These are phyloP conservation scores for Pleurozium schreberi DNA, from an alignment of 225 moss, liverwort and hornwort genomes.

Conservation along the genomic window DNA sequence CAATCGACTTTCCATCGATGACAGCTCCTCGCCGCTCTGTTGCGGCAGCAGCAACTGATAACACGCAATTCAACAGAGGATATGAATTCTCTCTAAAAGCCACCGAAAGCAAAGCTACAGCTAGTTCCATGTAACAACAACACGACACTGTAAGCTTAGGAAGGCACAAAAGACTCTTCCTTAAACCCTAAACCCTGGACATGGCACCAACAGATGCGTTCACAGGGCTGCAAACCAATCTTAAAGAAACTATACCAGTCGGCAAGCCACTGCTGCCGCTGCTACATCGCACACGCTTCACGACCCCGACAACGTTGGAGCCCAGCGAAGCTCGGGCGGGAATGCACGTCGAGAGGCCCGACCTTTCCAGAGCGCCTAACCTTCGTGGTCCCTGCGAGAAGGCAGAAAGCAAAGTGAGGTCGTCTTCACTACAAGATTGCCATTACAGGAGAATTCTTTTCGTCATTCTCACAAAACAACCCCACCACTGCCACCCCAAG, in stretches of 20 bases:
- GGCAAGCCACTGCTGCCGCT: not conserved
- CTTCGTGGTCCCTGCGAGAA: constrained; percentile 4
- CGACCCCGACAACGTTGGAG: not conserved
- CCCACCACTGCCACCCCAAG: not conserved
- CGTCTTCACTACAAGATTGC: too few relatives aligned
- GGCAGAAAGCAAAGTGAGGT: not conserved
- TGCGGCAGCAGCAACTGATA: constrained; percentile 9
- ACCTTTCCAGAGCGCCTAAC: constrained; percentile 1
- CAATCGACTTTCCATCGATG: constrained; percentile 77
- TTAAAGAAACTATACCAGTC: constrained; percentile 1
- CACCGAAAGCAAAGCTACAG: not conserved
- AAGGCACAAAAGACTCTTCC: not conserved
- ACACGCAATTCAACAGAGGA: not conserved
- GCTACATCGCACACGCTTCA: constrained; percentile 19
- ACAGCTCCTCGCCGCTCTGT: constrained; percentile 41
- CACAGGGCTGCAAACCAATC: not conserved
- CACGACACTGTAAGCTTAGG: not conserved
- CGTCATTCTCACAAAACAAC: not conserved
- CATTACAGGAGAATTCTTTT: not conserved
- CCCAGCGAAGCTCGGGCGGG: not conserved
- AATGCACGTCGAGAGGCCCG: not conserved
- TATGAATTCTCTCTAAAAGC: not conserved
- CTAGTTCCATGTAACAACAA: not conserved
- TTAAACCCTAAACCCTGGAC: constrained; percentile 15
- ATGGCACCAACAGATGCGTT: not conserved